Percentiles rank a stretch among this genome's conserved stretches.
These are phyloP conservation scores for Glomus cerebriforme DNA, from an alignment of 192 early-diverging fungal genomes.

Conservation along the genomic window DNA sequence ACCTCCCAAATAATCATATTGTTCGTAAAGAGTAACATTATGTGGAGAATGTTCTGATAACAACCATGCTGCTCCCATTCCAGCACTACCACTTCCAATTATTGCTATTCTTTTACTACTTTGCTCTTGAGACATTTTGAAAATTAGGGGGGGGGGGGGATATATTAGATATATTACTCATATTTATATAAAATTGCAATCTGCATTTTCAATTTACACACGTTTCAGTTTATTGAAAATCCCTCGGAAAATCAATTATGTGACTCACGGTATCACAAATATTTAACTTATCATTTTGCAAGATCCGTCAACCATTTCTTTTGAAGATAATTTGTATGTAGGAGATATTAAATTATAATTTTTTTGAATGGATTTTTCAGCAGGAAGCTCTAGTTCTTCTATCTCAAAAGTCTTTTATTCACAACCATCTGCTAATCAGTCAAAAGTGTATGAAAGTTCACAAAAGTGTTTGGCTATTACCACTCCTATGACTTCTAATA, in stretches of 20 bases:
- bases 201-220: too few species aligned
- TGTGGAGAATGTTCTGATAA: slow-evolving; percentile 42
- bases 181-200: too few species aligned
- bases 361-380: not conserved
- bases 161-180: too few species aligned
- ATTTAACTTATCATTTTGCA: too few species aligned
- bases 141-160: too few species aligned
- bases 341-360: too few species aligned
- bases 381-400: not conserved
- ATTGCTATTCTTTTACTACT: slow-evolving; percentile 21
- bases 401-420: not conserved
- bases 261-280: too few species aligned
- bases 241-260: too few species aligned
- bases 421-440: not conserved
- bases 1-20: slow-evolving; percentile 55
- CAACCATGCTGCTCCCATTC: slow-evolving; percentile 60
- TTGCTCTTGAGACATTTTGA: slow-evolving; percentile 1
- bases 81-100: slow-evolving; percentile 37
- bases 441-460: not conserved
- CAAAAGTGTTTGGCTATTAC: not conserved
- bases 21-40: slow-evolving; percentile 54
- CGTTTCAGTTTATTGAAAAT: too few species aligned
- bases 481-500: not conserved
- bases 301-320: too few species aligned
- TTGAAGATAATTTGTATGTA: too few species aligned